Conservation (phyloP, 305 asterid genomes). For the Nicotiana rustica region DNA sequence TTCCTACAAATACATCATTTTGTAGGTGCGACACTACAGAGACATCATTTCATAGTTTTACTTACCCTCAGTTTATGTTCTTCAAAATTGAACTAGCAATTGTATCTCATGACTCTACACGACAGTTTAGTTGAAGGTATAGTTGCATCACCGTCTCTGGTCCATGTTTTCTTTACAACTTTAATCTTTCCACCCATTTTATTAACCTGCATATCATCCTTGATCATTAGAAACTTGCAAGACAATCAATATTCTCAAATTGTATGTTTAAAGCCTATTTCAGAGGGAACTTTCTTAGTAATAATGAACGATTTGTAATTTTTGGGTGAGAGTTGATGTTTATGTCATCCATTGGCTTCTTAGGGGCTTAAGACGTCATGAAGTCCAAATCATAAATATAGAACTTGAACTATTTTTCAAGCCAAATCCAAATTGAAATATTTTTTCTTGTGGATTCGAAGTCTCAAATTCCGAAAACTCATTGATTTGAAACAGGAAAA, state of each 20-base stretch:
- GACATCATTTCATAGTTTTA: too few relatives aligned
- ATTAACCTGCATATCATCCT: conserved; percentile 62
- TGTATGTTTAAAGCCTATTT: background rate
- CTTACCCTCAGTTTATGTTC: too few relatives aligned
- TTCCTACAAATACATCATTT: too few relatives aligned
- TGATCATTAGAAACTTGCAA: conserved; percentile 25
- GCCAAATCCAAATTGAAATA: background rate
- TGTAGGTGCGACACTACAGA: too few relatives aligned
- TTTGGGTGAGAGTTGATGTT: background rate
- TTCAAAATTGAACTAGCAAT: too few relatives aligned
- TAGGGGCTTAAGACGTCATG: background rate
- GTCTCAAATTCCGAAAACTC: background rate
- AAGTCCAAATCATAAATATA: background rate
- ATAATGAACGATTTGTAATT: background rate
- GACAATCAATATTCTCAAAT: background rate
- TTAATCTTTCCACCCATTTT: conserved; percentile 95
- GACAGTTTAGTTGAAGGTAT: too few relatives aligned
- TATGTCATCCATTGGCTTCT: background rate
- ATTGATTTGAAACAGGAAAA: background rate
- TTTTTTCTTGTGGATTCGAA: background rate
- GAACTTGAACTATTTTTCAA: background rate
- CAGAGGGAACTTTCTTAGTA: background rate
- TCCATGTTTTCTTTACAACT: conserved; percentile 43
- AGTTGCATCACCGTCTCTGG: too few relatives aligned
- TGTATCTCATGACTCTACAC: too few relatives aligned